These are phyloP conservation scores for Suhomyces bolitotheri DNA, from an alignment of 1,139 yeast genomes.

Conservation along the genomic window DNA sequence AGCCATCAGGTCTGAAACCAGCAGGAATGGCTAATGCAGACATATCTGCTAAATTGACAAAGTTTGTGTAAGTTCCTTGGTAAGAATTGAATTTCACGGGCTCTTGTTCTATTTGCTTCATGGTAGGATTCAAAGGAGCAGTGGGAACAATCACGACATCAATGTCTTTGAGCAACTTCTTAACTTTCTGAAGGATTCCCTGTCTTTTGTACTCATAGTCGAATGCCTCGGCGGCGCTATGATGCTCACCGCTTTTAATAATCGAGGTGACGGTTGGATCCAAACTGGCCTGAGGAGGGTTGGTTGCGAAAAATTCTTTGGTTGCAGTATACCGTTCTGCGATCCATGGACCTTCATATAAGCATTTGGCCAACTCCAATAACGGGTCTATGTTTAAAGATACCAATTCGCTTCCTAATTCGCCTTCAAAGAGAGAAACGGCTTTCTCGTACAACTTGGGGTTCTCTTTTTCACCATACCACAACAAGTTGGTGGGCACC, in stretches of 20 bases:
- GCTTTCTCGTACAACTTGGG: conserved; percentile 66
- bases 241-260: conserved; percentile 73
- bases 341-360: conserved; percentile 99
- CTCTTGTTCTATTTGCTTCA: conserved; percentile 67
- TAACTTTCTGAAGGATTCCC: conserved; percentile 66
- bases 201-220: conserved; percentile 83
- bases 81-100: conserved; percentile 82
- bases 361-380: conserved; percentile 78
- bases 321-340: conserved; percentile 89
- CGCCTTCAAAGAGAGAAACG: conserved; percentile 51
- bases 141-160: conserved; percentile 90
- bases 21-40: conserved; percentile 90
- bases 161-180: conserved; percentile 51
- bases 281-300: conserved; percentile 68
- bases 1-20: conserved; percentile 79
- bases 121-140: conserved; percentile 86
- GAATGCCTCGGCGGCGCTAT: conserved; percentile 80
- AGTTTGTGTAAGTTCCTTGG: conserved; percentile 97
- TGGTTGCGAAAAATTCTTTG: conserved; percentile 67
- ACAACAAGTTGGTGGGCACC: conserved; percentile 67
- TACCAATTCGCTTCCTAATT: conserved; percentile 58
- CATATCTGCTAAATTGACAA: conserved; percentile 90
- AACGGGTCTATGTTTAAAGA: conserved; percentile 69
- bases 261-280: conserved; percentile 84
- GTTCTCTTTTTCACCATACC: conserved; percentile 82